phyloP scores from a whole-genome alignment of 306 rosid genomes.

The barrel medic (Medicago truncatula) region DNA sequence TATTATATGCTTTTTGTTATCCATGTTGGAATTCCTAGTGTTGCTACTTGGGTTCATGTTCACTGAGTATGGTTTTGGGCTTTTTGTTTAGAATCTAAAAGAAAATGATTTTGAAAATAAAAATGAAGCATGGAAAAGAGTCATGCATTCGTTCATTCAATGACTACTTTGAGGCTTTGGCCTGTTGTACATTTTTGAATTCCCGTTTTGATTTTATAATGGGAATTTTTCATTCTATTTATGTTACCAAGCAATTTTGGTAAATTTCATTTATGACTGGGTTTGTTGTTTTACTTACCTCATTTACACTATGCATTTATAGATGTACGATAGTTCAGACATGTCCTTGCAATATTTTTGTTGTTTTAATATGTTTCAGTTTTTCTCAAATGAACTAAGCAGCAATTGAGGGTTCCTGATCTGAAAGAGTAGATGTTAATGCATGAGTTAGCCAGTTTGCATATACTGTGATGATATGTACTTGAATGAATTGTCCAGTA shows the following conservation, averaged over 20 bases:
- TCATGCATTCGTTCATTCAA: neutral
- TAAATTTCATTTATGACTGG: conserved; percentile 4
- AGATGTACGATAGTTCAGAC: neutral
- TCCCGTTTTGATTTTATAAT: neutral
- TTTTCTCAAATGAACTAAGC: neutral
- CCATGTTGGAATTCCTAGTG: conserved; percentile 70
- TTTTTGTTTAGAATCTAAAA: neutral
- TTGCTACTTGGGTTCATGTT: conserved; percentile 67
- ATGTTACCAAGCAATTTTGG: conserved; percentile 35
- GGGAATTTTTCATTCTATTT: conserved; percentile 14
- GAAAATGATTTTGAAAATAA: neutral
- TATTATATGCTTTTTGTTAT: conserved; percentile 66
- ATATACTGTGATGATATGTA: neutral
- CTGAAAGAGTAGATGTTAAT: neutral
- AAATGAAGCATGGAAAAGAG: neutral
- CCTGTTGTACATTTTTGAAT: neutral
- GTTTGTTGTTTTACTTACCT: neutral
- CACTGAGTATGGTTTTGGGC: conserved; percentile 32
- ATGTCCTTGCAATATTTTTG: neutral
- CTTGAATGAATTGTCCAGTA: neutral
- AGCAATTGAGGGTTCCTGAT: neutral
- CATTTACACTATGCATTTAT: neutral
- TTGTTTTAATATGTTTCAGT: neutral
- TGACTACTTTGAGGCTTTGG: neutral
- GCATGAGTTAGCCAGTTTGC: neutral